Base-by-base conservation (phyloP, 306 rosid species). In the Adenanthera pavonina region DNA sequence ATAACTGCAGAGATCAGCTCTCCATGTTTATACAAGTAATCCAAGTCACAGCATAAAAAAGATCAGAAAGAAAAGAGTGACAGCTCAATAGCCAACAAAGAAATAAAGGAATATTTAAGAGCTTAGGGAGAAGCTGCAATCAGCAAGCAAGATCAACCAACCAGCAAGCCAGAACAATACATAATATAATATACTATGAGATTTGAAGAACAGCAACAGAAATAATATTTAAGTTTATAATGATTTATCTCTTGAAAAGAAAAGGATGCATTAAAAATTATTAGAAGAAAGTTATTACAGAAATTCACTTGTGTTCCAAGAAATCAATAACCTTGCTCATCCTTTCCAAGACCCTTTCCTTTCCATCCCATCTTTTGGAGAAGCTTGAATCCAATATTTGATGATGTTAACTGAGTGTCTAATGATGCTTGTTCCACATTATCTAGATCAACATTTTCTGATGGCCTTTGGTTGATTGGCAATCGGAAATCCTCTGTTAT, bases 291-390 rank as follows among this genome's bases (percentile, higher is more conserved):
- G n/a, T 34, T 36, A 17, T 40, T 38, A 8, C 51, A 67, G 6
- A 67, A 47, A 38, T 38, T 38, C 34, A n/a, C 14, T 9, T 7
- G 34, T 17, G 16, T 67, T 62, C 69, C 34, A 17, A 9, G 51
- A n/a, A n/a, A n/a, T 67, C 51, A 65, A 84, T 75, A 84, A 91
- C 98, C 99, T 92, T 95, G 98, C 89, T 95, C 98, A 83, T 95
- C 85, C 87, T 93, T 93, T 84, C 95, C 99, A 11, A 95, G 93
- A 74, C 98, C 98, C 78, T 92, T 93, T 75, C 99, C 99, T 83
- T 93, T 95, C 99, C 99, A 95, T 44, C 97, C 99, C 98, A 95
- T 92, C 82, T 95, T 95, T 80, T 95, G 98, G 70, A 93, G 99
- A 84, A 93, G 98, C 92, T 89, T 88, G 87, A 89, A 93, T 11